A percentile compares a stretch with the other conserved stretches of the same genome.
Conservation (phyloP, 192 early-diverging fungal genomes). For the Umbelopsis ramanniana region DNA sequence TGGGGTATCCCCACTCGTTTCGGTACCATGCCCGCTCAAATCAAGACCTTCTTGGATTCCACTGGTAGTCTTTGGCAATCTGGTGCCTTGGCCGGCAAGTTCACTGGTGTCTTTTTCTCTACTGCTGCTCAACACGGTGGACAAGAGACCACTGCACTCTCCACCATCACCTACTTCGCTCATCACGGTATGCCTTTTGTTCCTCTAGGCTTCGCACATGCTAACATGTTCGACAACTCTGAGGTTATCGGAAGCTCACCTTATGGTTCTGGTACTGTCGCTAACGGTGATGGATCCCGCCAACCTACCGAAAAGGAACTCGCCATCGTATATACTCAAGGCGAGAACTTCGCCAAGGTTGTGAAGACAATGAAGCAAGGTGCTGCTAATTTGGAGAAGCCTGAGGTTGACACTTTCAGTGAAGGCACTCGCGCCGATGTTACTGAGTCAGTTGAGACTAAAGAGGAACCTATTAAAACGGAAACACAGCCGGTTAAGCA, state of each 20-base stretch:
- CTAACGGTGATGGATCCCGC: constrained; percentile 59
- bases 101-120: constrained; percentile 75
- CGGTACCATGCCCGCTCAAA: constrained; percentile 74
- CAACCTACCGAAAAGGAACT: constrained; percentile 62
- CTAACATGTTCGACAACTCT: constrained; percentile 51
- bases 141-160: constrained; percentile 73
- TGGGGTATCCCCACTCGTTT: constrained; percentile 67
- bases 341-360: constrained; percentile 56
- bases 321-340: constrained; percentile 57
- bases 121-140: constrained; percentile 77
- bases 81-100: constrained; percentile 69
- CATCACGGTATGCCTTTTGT: constrained; percentile 83
- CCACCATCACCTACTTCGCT: constrained; percentile 64
- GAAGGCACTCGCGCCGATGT: background rate
- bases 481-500: too few relatives aligned
- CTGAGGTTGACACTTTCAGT: background rate
- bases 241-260: constrained; percentile 29
- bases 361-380: constrained; percentile 32
- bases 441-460: background rate
- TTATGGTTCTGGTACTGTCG: constrained; percentile 36
- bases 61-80: constrained; percentile 44
- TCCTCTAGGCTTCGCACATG: constrained; percentile 63
- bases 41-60: constrained; percentile 57
- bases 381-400: background rate
- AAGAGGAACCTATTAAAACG: too few relatives aligned